Conservation (phyloP, 768 basidiomycete genomes). For the Jaapia argillacea region DNA sequence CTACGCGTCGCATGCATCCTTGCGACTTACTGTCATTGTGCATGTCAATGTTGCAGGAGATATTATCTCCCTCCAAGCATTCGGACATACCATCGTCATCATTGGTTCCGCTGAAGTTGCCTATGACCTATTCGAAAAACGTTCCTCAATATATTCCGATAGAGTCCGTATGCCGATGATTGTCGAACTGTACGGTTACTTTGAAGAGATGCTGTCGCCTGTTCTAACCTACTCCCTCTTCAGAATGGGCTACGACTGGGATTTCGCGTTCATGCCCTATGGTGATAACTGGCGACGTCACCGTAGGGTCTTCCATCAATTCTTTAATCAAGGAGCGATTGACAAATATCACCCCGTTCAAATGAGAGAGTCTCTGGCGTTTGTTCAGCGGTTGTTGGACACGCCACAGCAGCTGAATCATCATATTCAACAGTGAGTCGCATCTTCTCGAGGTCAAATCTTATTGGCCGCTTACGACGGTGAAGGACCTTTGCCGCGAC, state of each 20-base stretch:
- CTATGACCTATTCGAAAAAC: no score
- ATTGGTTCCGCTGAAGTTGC: no score
- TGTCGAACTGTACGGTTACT: no score
- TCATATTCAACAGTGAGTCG: background rate
- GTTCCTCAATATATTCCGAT: no score
- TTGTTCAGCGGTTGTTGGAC: background rate
- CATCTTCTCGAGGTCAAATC: background rate
- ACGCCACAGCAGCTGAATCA: background rate
- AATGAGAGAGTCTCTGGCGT: background rate
- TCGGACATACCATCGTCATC: no score
- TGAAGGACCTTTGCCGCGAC: slow-evolving; percentile 24
- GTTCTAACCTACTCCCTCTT: background rate
- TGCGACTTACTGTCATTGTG: no score
- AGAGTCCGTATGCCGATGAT: no score
- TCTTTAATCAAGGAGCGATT: slow-evolving; percentile 15
- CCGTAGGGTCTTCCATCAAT: slow-evolving; percentile 26
- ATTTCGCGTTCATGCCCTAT: slow-evolving; percentile 30
- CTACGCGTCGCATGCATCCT: no score
- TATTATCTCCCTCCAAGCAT: no score
- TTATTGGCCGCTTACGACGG: background rate
- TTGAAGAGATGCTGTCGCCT: no score
- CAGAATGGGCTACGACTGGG: slow-evolving; percentile 12
- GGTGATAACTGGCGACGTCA: slow-evolving; percentile 27
- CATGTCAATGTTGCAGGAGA: no score
- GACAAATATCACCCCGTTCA: background rate